Evolutionary conservation across 225 moss, liverwort and hornwort genomes (phyloP).

Genomic region (Ulota crispa): DNA sequence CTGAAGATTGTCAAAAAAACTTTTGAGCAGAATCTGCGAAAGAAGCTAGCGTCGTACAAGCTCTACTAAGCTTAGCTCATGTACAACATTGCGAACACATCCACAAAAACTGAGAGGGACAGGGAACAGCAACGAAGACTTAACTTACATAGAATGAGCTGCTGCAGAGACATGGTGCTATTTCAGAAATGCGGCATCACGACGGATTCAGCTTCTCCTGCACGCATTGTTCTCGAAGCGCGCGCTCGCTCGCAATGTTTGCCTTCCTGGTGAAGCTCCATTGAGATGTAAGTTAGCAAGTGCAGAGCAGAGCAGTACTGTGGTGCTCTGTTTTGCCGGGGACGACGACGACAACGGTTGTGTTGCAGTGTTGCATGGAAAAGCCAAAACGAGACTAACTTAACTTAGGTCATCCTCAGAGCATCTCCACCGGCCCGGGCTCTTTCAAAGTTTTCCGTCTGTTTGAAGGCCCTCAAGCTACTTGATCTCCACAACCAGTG

Average conservation of each 20-base stretch:
- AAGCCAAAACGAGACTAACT: too few species aligned
- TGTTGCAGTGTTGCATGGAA: background rate
- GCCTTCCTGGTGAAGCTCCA: background rate
- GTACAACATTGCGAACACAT: background rate
- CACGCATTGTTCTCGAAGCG: background rate
- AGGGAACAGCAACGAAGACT: background rate
- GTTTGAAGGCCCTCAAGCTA: too few species aligned
- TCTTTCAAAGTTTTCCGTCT: too few species aligned
- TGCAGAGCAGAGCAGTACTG: too few species aligned
- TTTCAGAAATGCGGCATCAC: background rate
- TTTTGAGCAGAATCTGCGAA: background rate
- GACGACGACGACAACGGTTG: background rate
- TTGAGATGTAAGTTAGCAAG: background rate
- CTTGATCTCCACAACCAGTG: too few species aligned
- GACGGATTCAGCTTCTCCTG: background rate
- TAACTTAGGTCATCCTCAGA: too few species aligned
- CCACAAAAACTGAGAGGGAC: background rate
- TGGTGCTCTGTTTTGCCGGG: background rate
- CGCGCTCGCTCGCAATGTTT: background rate
- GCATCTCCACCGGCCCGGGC: too few species aligned
- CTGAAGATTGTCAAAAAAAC: too few species aligned
- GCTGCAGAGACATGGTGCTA: constrained; percentile 17
- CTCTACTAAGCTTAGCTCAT: background rate
- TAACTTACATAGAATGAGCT: background rate
- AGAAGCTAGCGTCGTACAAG: background rate